Evolutionary conservation across 2,329 filamentous ascomycete species (phyloP).

Genomic region (Kalaharituber pfeilii): DNA sequence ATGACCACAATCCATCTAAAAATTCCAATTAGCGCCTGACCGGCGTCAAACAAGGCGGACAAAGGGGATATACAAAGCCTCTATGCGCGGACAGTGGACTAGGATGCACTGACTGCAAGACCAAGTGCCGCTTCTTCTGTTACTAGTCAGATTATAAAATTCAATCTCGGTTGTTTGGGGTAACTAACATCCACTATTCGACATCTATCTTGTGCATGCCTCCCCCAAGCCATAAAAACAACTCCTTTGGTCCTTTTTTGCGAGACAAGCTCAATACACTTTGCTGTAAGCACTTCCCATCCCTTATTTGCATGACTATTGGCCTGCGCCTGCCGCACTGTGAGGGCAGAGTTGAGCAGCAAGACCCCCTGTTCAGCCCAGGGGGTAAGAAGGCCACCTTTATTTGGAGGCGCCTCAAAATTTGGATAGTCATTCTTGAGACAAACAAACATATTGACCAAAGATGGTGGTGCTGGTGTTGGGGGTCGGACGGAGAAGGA

Average conservation of each 20-base stretch:
- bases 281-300: slow-evolving; percentile 88
- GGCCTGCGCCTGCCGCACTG: slow-evolving; percentile 74
- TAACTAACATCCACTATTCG: slow-evolving; percentile 42
- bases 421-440: slow-evolving; percentile 74
- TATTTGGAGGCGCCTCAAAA: slow-evolving; percentile 58
- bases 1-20: slow-evolving; percentile 57
- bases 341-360: slow-evolving; percentile 86
- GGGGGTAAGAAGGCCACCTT: slow-evolving; percentile 66
- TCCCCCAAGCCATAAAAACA: slow-evolving; percentile 90
- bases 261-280: slow-evolving; percentile 72
- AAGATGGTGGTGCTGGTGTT: slow-evolving; percentile 69
- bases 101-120: slow-evolving; percentile 76
- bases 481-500: slow-evolving; percentile 89
- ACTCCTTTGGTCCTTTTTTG: slow-evolving; percentile 62
- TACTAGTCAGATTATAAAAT: not conserved
- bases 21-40: not conserved
- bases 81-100: slow-evolving; percentile 72
- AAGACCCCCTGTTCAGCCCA: slow-evolving; percentile 91
- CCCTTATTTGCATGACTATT: slow-evolving; percentile 72
- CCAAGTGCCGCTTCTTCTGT: slow-evolving; percentile 48
- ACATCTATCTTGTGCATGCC: slow-evolving; percentile 64
- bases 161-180: not conserved
- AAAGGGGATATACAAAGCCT: slow-evolving; percentile 46
- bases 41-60: not conserved
- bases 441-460: slow-evolving; percentile 83